A percentile compares a stretch with the other conserved stretches of the same genome.
These are phyloP conservation scores for Ramaria rubella DNA, from an alignment of 768 basidiomycete genomes.

Conservation along the genomic window DNA sequence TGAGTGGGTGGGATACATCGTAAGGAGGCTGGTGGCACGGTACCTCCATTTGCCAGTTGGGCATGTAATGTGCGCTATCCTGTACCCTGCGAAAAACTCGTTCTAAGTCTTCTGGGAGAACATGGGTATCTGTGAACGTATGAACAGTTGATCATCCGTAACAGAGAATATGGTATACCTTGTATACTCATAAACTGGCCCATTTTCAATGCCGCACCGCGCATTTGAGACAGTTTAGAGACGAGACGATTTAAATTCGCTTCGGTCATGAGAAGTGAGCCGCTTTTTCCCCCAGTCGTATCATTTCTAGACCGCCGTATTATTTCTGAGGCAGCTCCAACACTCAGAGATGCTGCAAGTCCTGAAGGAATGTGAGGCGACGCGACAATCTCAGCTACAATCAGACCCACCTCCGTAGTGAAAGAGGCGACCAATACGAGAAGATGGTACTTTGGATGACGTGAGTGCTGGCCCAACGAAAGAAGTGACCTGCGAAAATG, in stretches of 20 bases:
- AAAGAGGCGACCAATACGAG: constrained; percentile 79
- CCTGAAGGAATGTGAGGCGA: constrained; percentile 39
- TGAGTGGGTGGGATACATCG: constrained; percentile 7
- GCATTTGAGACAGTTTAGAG: constrained; percentile 88
- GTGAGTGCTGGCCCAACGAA: constrained; percentile 5
- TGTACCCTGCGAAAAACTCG: constrained; percentile 86
- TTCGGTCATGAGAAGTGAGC: constrained; percentile 78
- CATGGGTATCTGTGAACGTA: constrained; percentile 63
- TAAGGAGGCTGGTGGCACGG: constrained; percentile 6
- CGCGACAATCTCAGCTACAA: background rate
- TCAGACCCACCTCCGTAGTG: constrained; percentile 78
- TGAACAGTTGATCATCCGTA: background rate
- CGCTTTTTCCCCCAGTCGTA: constrained; percentile 22
- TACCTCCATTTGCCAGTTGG: constrained; percentile 97
- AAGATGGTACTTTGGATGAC: constrained; percentile 85
- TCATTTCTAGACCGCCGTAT: constrained; percentile 49
- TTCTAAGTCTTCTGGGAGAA: constrained; percentile 83
- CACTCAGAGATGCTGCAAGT: constrained; percentile 80
- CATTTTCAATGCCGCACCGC: constrained; percentile 92
- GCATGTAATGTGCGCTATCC: constrained; percentile 97
- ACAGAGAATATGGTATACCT: constrained; percentile 34
- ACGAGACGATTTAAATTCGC: constrained; percentile 87
- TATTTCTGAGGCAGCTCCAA: constrained; percentile 85
- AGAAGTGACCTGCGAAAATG: background rate
- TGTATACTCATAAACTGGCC: constrained; percentile 99